Evolutionary conservation across 305 asterid genomes (phyloP).

Genomic region (Rubia tinctorum): DNA sequence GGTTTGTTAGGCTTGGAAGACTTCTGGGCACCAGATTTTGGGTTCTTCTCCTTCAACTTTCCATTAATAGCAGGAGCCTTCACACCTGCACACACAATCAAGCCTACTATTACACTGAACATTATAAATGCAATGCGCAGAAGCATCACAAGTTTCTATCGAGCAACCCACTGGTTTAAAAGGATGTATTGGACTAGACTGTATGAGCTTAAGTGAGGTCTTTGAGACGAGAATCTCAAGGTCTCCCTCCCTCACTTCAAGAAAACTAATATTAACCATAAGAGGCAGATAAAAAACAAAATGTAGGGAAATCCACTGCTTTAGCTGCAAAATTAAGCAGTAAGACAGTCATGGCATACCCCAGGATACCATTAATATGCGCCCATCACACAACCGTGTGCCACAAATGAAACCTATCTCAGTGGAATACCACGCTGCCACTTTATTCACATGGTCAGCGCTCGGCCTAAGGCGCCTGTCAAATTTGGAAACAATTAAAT

Average conservation of each 20-base stretch:
- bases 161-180: neutral
- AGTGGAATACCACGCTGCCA: constrained; percentile 40
- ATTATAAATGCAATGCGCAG: neutral
- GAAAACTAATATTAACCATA: no score
- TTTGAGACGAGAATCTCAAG: neutral
- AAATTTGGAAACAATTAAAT: neutral
- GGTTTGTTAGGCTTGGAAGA: constrained; percentile 11
- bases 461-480: constrained; percentile 33
- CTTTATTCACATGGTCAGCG: constrained; percentile 31
- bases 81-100: constrained; percentile 8
- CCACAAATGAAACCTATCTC: constrained; percentile 33
- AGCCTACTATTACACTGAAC: neutral
- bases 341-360: constrained; percentile 17
- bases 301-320: constrained; percentile 27
- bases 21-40: constrained; percentile 6
- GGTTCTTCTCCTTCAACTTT: constrained; percentile 11
- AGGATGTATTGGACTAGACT: neutral
- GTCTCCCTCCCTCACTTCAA: no score
- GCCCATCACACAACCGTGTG: constrained; percentile 32
- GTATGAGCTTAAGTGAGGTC: neutral
- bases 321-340: constrained; percentile 14
- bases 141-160: neutral
- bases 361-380: constrained; percentile 19
- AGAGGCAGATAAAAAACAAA: neutral
- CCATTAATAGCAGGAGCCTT: constrained; percentile 14